phyloP scores from a whole-genome alignment of 768 basidiomycete species.

The Phaeotremella fagi region DNA sequence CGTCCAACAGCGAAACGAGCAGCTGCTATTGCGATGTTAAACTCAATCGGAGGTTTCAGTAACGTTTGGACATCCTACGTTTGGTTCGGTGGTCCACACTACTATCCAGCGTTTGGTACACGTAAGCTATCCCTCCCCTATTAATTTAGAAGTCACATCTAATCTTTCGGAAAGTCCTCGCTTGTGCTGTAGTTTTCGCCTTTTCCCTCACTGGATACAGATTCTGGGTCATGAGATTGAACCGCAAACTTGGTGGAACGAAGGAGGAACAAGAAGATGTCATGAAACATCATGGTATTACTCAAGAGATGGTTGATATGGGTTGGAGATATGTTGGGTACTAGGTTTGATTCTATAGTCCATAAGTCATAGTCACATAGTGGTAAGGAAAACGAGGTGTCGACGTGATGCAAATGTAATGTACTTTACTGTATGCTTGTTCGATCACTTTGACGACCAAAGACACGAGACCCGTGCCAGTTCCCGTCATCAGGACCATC shows the following conservation, averaged over 20 bases:
- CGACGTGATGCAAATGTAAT: too few species aligned
- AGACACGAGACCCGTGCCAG: too few species aligned
- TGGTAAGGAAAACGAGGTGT: too few species aligned
- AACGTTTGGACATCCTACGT: slow-evolving; percentile 14
- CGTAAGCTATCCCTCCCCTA: too few species aligned
- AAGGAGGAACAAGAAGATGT: slow-evolving; percentile 6
- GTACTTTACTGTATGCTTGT: too few species aligned
- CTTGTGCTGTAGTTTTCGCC: slow-evolving; percentile 1
- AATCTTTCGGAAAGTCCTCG: slow-evolving; percentile 6
- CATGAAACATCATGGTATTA: slow-evolving; percentile 16
- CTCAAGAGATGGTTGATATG: slow-evolving; percentile 16
- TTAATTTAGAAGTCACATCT: too few species aligned
- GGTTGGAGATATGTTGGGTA: slow-evolving; percentile 21
- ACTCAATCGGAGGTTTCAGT: slow-evolving; percentile 16
- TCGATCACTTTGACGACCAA: too few species aligned
- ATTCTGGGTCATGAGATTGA: slow-evolving; percentile 10
- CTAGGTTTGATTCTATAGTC: too few species aligned
- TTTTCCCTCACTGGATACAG: slow-evolving; percentile 13
- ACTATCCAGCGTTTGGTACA: slow-evolving; percentile 12
- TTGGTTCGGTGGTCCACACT: slow-evolving; percentile 9
- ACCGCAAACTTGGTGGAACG: slow-evolving; percentile 17
- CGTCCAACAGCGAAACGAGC: slow-evolving; percentile 20
- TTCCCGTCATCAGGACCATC: too few species aligned
- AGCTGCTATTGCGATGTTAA: slow-evolving; percentile 16
- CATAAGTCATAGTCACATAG: too few species aligned